Conservation (phyloP, 345 rosid species). For the Salix koriyanagi region DNA sequence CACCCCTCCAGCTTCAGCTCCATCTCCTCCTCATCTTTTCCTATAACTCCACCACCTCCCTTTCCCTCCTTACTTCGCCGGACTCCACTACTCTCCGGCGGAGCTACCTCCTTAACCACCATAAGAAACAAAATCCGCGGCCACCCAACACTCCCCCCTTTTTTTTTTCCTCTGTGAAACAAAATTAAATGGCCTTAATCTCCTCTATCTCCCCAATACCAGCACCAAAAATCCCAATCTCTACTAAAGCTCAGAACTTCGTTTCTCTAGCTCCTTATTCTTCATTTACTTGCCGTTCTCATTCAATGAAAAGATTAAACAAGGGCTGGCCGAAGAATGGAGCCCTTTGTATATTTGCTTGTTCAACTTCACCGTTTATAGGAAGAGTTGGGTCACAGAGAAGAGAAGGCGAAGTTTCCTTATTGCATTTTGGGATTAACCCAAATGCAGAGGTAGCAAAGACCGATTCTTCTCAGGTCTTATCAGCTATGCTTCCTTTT, state of each 20-base stretch:
- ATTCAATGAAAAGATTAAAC: constrained; percentile 12
- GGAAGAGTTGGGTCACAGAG: constrained; percentile 72
- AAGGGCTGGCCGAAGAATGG: constrained; percentile 14
- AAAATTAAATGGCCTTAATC: constrained; percentile 36
- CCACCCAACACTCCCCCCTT: neutral
- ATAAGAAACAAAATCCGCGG: neutral
- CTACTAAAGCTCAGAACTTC: neutral
- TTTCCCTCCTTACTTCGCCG: constrained; percentile 13
- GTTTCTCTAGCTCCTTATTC: constrained; percentile 9
- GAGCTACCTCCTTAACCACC: neutral
- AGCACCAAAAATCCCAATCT: constrained; percentile 12
- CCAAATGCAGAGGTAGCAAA: constrained; percentile 32
- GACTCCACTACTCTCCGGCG: constrained; percentile 18
- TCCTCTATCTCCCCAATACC: constrained; percentile 17
- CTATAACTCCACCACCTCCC: constrained; percentile 22
- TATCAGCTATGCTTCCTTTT: constrained; percentile 89
- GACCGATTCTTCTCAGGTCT: constrained; percentile 56
- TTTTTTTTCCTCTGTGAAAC: neutral
- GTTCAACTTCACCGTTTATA: constrained; percentile 64
- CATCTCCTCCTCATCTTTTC: constrained; percentile 14
- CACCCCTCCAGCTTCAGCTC: neutral
- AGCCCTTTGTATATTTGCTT: constrained; percentile 36
- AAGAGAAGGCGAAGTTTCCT: constrained; percentile 70
- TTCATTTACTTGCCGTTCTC: constrained; percentile 7
- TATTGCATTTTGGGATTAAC: constrained; percentile 56